phyloP scores from a whole-genome alignment of 768 basidiomycete species.

The Postia placenta region DNA sequence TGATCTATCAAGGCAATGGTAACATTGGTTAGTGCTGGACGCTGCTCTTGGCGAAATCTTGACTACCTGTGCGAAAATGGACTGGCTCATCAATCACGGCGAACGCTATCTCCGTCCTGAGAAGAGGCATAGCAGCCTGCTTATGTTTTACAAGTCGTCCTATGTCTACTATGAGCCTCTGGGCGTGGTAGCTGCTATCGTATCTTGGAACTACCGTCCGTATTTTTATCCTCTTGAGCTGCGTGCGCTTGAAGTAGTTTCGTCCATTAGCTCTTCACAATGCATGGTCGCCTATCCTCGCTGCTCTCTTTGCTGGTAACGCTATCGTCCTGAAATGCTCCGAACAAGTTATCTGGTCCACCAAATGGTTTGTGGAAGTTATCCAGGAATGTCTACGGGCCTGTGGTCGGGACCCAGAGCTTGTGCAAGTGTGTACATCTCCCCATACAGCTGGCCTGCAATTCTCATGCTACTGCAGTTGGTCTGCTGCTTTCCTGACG shows the following conservation, averaged over 20 bases:
- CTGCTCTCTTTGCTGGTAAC: slow-evolving; percentile 88
- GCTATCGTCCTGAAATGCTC: slow-evolving; percentile 88
- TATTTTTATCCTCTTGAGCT: background rate
- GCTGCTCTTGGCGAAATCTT: slow-evolving; percentile 93
- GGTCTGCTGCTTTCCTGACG: slow-evolving; percentile 84
- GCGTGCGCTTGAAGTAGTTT: background rate
- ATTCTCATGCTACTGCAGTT: slow-evolving; percentile 33
- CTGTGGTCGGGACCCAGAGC: slow-evolving; percentile 78
- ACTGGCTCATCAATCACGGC: slow-evolving; percentile 86
- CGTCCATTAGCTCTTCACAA: slow-evolving; percentile 77
- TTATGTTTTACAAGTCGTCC: slow-evolving; percentile 72
- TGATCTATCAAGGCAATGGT: slow-evolving; percentile 2
- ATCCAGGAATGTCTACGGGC: slow-evolving; percentile 70
- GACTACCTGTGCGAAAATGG: slow-evolving; percentile 91
- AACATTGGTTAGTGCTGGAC: slow-evolving; percentile 65
- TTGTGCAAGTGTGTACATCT: slow-evolving; percentile 60
- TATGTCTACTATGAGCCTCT: slow-evolving; percentile 85
- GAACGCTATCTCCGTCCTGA: slow-evolving; percentile 73
- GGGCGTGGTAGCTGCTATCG: slow-evolving; percentile 88
- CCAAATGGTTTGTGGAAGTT: slow-evolving; percentile 73
- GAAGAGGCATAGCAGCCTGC: slow-evolving; percentile 55
- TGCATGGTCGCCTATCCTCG: slow-evolving; percentile 88
- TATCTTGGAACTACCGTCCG: slow-evolving; percentile 94
- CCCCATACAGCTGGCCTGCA: background rate
- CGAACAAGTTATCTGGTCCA: slow-evolving; percentile 90